phyloP scores from a whole-genome alignment of 257 asterid genomes.

The Rehmannia glutinosa region DNA sequence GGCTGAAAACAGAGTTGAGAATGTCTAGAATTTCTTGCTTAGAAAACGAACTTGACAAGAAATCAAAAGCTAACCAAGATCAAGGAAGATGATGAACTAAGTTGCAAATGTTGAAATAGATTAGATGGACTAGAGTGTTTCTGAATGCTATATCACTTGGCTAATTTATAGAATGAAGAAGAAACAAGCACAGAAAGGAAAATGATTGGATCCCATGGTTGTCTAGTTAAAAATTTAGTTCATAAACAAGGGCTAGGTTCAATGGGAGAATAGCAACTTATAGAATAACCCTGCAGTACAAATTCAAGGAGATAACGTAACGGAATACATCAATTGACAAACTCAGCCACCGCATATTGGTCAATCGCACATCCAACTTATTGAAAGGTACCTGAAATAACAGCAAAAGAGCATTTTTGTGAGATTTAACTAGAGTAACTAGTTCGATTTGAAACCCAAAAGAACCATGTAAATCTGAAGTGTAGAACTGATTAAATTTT shows the following conservation, averaged over 20 bases:
- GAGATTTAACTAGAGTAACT: not conserved
- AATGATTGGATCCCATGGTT: conserved; percentile 61
- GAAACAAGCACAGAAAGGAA: conserved; percentile 42
- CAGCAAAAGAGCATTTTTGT: conserved; percentile 7
- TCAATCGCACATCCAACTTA: conserved; percentile 14
- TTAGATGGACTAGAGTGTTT: not conserved
- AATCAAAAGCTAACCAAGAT: conserved; percentile 5
- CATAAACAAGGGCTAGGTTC: conserved; percentile 8
- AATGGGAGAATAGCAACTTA: conserved; percentile 30
- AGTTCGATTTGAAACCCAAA: not conserved
- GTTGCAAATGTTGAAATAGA: not conserved
- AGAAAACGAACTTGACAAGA: not conserved
- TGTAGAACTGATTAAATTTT: too few relatives aligned
- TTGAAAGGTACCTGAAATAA: conserved; percentile 31
- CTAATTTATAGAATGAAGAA: conserved; percentile 51
- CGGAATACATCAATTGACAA: conserved; percentile 56
- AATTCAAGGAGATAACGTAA: conserved; percentile 56
- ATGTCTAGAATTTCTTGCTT: not conserved
- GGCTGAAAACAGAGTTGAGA: conserved; percentile 13
- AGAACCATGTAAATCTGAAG: too few relatives aligned
- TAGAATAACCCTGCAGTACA: conserved; percentile 78
- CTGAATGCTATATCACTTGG: conserved; percentile 7
- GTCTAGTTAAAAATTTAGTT: not conserved
- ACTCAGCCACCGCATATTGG: conserved; percentile 61
- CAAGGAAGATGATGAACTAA: conserved; percentile 19